Conservation (phyloP, 2,329 filamentous ascomycete species). For the Penicillium sp. region DNA sequence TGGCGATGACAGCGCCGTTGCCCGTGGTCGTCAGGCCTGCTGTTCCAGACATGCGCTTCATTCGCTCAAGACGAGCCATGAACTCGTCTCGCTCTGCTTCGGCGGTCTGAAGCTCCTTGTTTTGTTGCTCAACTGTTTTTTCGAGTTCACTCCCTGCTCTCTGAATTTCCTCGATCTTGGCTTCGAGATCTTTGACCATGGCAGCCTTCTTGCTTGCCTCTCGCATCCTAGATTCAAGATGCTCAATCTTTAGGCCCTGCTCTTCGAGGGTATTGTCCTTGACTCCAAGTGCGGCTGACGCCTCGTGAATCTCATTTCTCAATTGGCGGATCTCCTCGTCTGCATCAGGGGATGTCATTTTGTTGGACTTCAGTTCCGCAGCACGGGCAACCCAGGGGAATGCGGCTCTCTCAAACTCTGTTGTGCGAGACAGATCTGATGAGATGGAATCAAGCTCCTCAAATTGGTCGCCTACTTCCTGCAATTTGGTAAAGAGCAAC, state of each 20-base stretch:
- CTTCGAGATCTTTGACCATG: slow-evolving; percentile 46
- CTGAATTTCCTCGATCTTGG: slow-evolving; percentile 43
- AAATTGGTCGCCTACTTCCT: slow-evolving; percentile 62
- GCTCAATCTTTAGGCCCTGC: slow-evolving; percentile 85
- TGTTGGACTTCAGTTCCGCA: slow-evolving; percentile 77
- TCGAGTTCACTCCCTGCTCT: slow-evolving; percentile 35
- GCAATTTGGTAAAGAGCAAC: slow-evolving; percentile 66
- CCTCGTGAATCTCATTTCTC: slow-evolving; percentile 76
- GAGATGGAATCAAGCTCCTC: slow-evolving; percentile 70
- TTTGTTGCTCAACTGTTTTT: slow-evolving; percentile 36
- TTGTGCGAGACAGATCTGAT: slow-evolving; percentile 67
- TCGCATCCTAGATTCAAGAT: slow-evolving; percentile 81
- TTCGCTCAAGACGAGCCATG: slow-evolving; percentile 43
- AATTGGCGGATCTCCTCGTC: slow-evolving; percentile 81
- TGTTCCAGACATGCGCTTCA: slow-evolving; percentile 44
- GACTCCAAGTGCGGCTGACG: slow-evolving; percentile 68
- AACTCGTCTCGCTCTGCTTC: slow-evolving; percentile 45
- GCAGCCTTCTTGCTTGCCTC: slow-evolving; percentile 76
- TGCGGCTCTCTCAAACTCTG: slow-evolving; percentile 73
- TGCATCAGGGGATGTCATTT: slow-evolving; percentile 75
- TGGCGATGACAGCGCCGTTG: slow-evolving; percentile 42
- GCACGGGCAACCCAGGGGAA: slow-evolving; percentile 83
- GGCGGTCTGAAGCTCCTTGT: slow-evolving; percentile 38
- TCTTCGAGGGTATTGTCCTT: slow-evolving; percentile 84
- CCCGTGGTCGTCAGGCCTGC: slow-evolving; percentile 36